Evolutionary conservation across 192 early-diverging fungal species (phyloP).

Genomic region (Phycomyces blakesleeanus): DNA sequence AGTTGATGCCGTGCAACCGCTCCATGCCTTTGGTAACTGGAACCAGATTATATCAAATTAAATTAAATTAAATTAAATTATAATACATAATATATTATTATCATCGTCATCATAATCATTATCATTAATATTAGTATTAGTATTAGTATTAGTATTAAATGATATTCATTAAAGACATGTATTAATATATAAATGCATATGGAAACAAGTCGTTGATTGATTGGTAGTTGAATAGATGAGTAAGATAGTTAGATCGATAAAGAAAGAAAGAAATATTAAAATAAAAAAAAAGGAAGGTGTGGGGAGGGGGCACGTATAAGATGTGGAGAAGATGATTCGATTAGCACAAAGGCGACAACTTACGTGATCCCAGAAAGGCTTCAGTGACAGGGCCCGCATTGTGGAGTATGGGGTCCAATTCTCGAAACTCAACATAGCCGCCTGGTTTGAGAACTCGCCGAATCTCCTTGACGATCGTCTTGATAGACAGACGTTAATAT

Average conservation of each 20-base stretch:
- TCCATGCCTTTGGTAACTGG: constrained; percentile 5
- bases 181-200: no score
- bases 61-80: background rate
- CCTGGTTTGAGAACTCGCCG: constrained; percentile 30
- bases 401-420: constrained; percentile 23
- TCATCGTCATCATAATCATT: no score
- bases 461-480: background rate
- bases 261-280: background rate
- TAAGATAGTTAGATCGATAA: no score
- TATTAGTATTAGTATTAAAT: no score
- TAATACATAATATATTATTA: no score
- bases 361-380: constrained; percentile 2
- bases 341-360: background rate
- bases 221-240: no score
- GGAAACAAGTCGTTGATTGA: no score
- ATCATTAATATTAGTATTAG: no score
- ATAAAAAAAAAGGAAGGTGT: constrained; percentile 1
- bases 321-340: background rate
- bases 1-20: constrained; percentile 6
- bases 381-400: constrained; percentile 15
- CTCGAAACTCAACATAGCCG: constrained; percentile 40
- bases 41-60: no score
- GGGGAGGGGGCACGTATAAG: background rate
- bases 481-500: background rate
- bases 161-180: no score